Percentiles rank a stretch among this genome's conserved stretches.
phyloP scores from a whole-genome alignment of 2,329 filamentous ascomycete genomes.

The Apiospora kogelbergensis region DNA sequence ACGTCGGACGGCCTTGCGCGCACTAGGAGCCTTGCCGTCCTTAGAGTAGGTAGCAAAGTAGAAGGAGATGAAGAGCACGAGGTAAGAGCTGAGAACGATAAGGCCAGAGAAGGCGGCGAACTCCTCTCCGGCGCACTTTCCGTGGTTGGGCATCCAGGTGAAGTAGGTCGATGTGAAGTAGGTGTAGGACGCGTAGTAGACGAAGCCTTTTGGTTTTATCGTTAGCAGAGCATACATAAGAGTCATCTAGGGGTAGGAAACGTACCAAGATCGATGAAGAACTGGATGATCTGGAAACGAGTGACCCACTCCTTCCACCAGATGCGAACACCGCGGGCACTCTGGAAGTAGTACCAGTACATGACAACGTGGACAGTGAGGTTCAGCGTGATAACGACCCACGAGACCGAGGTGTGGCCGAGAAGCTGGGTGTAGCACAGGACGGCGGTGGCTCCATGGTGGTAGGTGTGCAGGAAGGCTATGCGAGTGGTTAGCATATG shows the following conservation, averaged over 20 bases:
- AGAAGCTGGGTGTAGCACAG: slow-evolving; percentile 98
- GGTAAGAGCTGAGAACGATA: slow-evolving; percentile 88
- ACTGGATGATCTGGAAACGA: slow-evolving; percentile 94
- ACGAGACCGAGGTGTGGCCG: slow-evolving; percentile 88
- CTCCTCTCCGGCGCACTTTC: slow-evolving; percentile 91
- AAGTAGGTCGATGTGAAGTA: slow-evolving; percentile 96
- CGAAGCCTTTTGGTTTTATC: slow-evolving; percentile 64
- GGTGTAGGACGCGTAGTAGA: slow-evolving; percentile 99
- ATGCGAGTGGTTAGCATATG: slow-evolving; percentile 17
- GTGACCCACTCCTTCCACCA: slow-evolving; percentile 99
- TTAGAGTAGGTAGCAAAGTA: slow-evolving; percentile 96
- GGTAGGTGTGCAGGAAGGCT: slow-evolving; percentile 98
- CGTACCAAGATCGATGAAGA: slow-evolving; percentile 93
- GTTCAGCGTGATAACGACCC: slow-evolving; percentile 93
- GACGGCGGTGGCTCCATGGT: slow-evolving; percentile 94
- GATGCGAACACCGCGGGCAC: slow-evolving; percentile 88
- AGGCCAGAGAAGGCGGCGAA: slow-evolving; percentile 94
- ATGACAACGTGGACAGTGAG: slow-evolving; percentile 94
- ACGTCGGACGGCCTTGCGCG: slow-evolving; percentile 72
- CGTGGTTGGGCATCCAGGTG: slow-evolving; percentile 77
- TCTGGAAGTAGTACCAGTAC: slow-evolving; percentile 99
- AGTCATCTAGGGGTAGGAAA: slow-evolving; percentile 15
- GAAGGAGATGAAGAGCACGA: slow-evolving; percentile 98
- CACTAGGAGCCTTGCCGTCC: slow-evolving; percentile 74
- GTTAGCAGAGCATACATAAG: background rate